phyloP scores from a whole-genome alignment of 1,139 yeast species.

The Nakaseomyces bracarensis region DNA sequence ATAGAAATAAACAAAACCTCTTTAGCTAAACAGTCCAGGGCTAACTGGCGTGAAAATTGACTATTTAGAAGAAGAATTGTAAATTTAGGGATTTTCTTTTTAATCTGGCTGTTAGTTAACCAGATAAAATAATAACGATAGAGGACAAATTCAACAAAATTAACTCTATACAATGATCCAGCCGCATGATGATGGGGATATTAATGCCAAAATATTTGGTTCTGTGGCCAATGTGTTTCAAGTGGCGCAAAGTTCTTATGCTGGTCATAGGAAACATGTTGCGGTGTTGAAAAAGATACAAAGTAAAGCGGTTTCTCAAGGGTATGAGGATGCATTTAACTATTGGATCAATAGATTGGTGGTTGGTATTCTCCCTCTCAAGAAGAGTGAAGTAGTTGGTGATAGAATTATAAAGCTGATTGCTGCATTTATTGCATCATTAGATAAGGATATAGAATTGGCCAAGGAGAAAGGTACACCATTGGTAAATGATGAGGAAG shows the following conservation, averaged over 20 bases:
- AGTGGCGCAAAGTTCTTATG: slow-evolving; percentile 63
- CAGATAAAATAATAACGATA: neutral
- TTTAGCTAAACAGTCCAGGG: too few species aligned
- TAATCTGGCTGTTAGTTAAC: too few species aligned
- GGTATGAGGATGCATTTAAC: slow-evolving; percentile 50
- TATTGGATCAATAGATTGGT: slow-evolving; percentile 51
- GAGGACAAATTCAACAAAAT: neutral
- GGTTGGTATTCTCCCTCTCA: slow-evolving; percentile 56
- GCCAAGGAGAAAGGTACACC: slow-evolving; percentile 36
- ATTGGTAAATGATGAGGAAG: slow-evolving; percentile 33
- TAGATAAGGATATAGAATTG: slow-evolving; percentile 25
- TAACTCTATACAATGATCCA: neutral
- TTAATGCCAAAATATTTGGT: slow-evolving; percentile 32
- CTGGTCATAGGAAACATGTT: slow-evolving; percentile 71
- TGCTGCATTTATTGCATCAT: slow-evolving; percentile 49
- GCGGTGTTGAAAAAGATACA: slow-evolving; percentile 56
- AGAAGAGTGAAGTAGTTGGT: slow-evolving; percentile 63
- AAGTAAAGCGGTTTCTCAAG: slow-evolving; percentile 45
- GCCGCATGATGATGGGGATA: slow-evolving; percentile 15
- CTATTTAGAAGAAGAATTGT: too few species aligned
- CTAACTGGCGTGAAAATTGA: too few species aligned
- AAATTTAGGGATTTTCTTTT: too few species aligned
- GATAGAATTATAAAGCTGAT: slow-evolving; percentile 72
- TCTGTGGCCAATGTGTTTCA: slow-evolving; percentile 68
- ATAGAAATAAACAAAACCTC: too few species aligned